Conservation (phyloP, 2,329 filamentous ascomycete genomes). For the Fusarium proliferatum region DNA sequence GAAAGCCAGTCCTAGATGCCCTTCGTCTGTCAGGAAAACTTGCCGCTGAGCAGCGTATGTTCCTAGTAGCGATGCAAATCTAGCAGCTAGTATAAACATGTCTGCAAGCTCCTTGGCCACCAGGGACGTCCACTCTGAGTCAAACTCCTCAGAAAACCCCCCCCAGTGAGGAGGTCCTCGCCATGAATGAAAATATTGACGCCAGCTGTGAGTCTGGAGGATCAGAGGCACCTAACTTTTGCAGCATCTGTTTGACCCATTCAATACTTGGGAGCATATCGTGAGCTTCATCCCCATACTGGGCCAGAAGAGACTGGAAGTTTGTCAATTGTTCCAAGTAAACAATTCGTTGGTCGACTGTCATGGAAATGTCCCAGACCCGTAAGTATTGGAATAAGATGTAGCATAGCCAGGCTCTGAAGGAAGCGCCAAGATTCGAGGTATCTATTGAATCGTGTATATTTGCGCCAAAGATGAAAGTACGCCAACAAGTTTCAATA, state of each 20-base stretch:
- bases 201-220: background rate
- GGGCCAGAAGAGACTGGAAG: background rate
- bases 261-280: background rate
- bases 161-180: accelerated
- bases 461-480: background rate
- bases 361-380: background rate
- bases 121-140: background rate
- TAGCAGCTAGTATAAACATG: background rate
- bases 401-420: background rate
- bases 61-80: background rate
- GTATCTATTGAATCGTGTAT: background rate
- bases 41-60: background rate
- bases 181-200: background rate
- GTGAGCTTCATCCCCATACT: accelerated
- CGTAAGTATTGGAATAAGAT: background rate
- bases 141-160: background rate
- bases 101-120: background rate
- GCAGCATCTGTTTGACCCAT: background rate
- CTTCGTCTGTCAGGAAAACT: background rate
- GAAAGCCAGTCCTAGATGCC: background rate
- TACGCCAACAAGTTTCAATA: background rate
- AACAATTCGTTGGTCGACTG: background rate
- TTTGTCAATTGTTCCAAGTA: background rate
- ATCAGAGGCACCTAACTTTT: background rate
- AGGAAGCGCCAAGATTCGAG: accelerated